A percentile compares a stretch with the other conserved stretches of the same genome.
These are phyloP conservation scores for Sextonia rubra DNA, from an alignment of 164 flowering plant species.

Conservation along the genomic window DNA sequence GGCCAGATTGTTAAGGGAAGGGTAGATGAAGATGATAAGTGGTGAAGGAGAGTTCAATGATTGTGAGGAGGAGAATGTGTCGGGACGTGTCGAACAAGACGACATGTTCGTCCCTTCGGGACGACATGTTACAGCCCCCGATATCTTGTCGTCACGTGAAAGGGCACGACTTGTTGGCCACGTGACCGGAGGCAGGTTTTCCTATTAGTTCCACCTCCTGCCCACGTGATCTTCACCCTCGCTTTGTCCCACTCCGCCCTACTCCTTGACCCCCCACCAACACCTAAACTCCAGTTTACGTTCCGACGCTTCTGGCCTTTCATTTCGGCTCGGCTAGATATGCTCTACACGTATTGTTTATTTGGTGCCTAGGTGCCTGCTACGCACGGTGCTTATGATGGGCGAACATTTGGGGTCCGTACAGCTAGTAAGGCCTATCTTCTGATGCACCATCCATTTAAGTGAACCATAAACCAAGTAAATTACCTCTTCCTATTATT, in stretches of 20 bases:
- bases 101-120: neutral
- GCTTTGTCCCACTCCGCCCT: neutral
- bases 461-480: too few relatives aligned
- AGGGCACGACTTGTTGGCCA: neutral
- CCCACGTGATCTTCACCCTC: neutral
- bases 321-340: neutral
- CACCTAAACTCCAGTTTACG: too few relatives aligned
- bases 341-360: too few relatives aligned
- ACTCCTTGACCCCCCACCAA: neutral
- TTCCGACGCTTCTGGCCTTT: too few relatives aligned
- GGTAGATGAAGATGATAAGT: neutral
- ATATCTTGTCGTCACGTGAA: neutral
- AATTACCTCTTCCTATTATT: too few relatives aligned
- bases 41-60: neutral
- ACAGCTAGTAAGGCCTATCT: rapidly evolving
- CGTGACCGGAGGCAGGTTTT: neutral
- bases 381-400: too few relatives aligned
- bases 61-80: neutral
- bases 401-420: too few relatives aligned
- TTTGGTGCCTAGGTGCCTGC: too few relatives aligned
- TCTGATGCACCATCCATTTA: too few relatives aligned
- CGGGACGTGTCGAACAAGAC: neutral
- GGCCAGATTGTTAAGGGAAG: too few relatives aligned
- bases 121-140: neutral
- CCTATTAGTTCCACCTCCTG: neutral